Conservation (phyloP, 352 stramenopile species). For the Pythium vanterpoolii region DNA sequence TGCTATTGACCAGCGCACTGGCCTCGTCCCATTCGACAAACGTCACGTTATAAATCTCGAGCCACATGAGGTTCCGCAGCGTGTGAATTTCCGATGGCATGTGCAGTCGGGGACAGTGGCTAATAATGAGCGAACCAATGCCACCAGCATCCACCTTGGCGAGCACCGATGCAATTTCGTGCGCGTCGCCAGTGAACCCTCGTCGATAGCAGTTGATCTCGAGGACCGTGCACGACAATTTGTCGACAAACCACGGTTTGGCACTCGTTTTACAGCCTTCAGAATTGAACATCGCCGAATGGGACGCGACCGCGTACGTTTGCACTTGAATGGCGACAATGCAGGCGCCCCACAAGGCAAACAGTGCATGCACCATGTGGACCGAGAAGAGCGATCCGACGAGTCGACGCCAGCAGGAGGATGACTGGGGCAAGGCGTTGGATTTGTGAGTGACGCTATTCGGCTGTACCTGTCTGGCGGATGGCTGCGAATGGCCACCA, state of each 20-base stretch:
- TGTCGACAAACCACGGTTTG: constrained; percentile 19
- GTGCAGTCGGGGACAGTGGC: constrained; percentile 16
- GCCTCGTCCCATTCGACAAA: constrained; percentile 7
- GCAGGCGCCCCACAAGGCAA: constrained; percentile 4
- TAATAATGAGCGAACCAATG: constrained; percentile 13
- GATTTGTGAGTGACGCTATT: background rate
- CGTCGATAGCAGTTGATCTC: constrained; percentile 28
- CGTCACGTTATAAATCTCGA: constrained; percentile 24
- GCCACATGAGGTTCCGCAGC: constrained; percentile 6
- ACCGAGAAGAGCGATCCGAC: background rate
- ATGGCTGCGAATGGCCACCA: background rate
- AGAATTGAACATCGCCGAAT: background rate
- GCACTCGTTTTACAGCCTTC: constrained; percentile 23
- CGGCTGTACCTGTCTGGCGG: background rate
- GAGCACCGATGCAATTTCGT: constrained; percentile 13
- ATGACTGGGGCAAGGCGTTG: background rate
- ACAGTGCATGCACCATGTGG: background rate
- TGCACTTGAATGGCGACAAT: constrained; percentile 12
- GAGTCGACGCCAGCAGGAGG: background rate
- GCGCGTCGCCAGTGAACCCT: background rate
- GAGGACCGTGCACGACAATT: constrained; percentile 24
- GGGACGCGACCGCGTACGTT: background rate
- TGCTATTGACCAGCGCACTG: constrained; percentile 1
- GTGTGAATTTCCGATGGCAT: constrained; percentile 10
- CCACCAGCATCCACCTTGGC: background rate